Evolutionary conservation across 768 basidiomycete genomes (phyloP).

Genomic region (Pilatotrama ljubarskyi): DNA sequence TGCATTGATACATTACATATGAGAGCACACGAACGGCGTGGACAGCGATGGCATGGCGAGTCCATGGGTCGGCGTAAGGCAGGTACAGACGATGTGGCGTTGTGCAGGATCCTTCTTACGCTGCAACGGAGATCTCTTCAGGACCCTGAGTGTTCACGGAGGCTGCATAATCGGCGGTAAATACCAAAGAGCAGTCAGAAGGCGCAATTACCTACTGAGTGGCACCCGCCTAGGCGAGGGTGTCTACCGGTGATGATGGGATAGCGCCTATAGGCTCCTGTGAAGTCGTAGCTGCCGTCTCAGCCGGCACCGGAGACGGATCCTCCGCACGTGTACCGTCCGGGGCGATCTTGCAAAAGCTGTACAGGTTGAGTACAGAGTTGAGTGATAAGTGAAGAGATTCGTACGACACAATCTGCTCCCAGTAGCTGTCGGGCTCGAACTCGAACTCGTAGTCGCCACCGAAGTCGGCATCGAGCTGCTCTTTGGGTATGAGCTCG

Average conservation of each 20-base stretch:
- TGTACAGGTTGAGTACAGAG: background rate
- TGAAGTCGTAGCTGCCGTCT: background rate
- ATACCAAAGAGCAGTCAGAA: no score
- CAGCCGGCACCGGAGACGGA: background rate
- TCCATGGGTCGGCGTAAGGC: background rate
- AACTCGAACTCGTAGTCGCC: slow-evolving; percentile 75
- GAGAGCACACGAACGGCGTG: background rate
- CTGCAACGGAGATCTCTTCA: background rate
- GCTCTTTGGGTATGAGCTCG: slow-evolving; percentile 71
- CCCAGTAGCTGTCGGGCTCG: slow-evolving; percentile 76
- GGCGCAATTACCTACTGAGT: background rate
- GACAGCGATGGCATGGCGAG: background rate
- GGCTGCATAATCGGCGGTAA: background rate
- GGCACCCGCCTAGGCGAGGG: background rate
- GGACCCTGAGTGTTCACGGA: background rate
- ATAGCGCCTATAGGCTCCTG: background rate
- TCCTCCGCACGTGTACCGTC: slow-evolving; percentile 31
- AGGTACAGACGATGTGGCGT: background rate
- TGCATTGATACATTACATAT: background rate
- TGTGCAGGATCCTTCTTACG: background rate
- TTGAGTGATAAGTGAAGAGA: no score
- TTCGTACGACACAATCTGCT: slow-evolving; percentile 67
- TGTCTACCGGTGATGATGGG: background rate
- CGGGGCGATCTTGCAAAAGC: slow-evolving; percentile 32
- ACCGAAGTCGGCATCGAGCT: slow-evolving; percentile 83